Evolutionary conservation across 2,329 filamentous ascomycete species (phyloP), one percentile per base, ranked within the genome.

Genomic region (Fusarium phyllophilum): DNA sequence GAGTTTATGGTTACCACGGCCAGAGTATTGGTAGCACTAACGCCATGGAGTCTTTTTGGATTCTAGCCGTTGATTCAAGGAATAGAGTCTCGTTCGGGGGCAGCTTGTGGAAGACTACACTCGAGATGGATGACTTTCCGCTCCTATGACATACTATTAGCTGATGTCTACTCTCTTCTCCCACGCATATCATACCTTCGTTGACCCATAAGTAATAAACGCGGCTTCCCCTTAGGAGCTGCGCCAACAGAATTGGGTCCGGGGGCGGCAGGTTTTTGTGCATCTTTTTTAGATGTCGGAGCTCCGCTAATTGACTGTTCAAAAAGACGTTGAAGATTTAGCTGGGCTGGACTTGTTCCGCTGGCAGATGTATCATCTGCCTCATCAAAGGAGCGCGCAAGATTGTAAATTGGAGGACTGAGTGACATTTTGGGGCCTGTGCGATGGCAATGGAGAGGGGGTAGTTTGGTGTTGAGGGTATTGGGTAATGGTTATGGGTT

Each of bases 81-180:
- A 97, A 99, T 22, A 99, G 85, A 0, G 96, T 98, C 85, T 99
- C 97, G 77, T 94, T 97, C 5, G 96, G 95, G 7, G 96, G 94
- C 80, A 98, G 91, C 82, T 99, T 99, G 84, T 98, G 95, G 79
- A 99, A 98, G n/a, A 99, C 96, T 54, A 99, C 97, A 79, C 95
- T 98, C 33, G 95, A 96, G 81, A 99, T 98, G 11, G 96, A 99
- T 2, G 96, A 98, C 82, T 99, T 99, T 69, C 96, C 96, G 80
- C 95, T 98, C 85, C 96, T 99, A 17, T 11, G 38, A 20, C 36
- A 45, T 14, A 34, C n/a, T 8, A 33, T 72, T 41, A 75, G 55
- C 64, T 38, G 36, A 41, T n/a, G 29, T 24, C 33, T 41, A n/a
- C 13, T 38, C 33, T 63, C 29, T 36, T 31, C 15, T 38, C 22